Evolutionary conservation across 805 yeast species (phyloP), one percentile per base, ranked within the genome.

Genomic region (Starmera quercuum): DNA sequence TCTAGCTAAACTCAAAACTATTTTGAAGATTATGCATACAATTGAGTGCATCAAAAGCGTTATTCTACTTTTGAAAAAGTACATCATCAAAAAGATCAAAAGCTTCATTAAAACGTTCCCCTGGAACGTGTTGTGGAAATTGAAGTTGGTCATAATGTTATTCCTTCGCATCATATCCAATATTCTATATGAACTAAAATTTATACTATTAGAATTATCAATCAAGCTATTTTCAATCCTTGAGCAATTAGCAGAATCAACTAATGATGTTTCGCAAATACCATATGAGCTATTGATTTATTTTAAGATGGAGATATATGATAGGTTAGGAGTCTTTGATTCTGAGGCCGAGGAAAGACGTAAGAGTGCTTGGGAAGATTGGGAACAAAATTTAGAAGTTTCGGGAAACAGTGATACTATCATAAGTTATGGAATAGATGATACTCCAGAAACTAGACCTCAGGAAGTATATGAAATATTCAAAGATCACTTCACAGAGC

Each of bases 11-110:
- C 35, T 44, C 6, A 31, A 38, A 13, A 16, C 34, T 2, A 41
- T 47, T 25, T 36, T 48, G 13, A 35, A 43, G 26, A 38, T 46
- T 4, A 45, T 48, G 45, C 23, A 27, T 9, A 27, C 40, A 4
- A 46, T 48, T 28, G 51, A 48, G 22, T 46, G 46, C 26, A 48
- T 40, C 31, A 45, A 45, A 27, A 35, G 40, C 32, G 33, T 35
- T 4, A 10, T 39, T 26, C 32, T 26, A 20, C 36, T 46, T 27
- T 43, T 48, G 7, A 41, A 36, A 16, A 29, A 28, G 6, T 26
- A 40, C 26, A 26, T 44, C 11, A 35, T 38, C n/a, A 47, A 44
- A 20, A 31, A 37, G 19, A 44, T 49, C 16, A 29, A 17, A 12
- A 36, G 22, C 17, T 21, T 38, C 16, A 41, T 47, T 11, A 45